Evolutionary conservation across 176 grass and related monocot species (phyloP).

Genomic region (barley (Hordeum vulgare)): DNA sequence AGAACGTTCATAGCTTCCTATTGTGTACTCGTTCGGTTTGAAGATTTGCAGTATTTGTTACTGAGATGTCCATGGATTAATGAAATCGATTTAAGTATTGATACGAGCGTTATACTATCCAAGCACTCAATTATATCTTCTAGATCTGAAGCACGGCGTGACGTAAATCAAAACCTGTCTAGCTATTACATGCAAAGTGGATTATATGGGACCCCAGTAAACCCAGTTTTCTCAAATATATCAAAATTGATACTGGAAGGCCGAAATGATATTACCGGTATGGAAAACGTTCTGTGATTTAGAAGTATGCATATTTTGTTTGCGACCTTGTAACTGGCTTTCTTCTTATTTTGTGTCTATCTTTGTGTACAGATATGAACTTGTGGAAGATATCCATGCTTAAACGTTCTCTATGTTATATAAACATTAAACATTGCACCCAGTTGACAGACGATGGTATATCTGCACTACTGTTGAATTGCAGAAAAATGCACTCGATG

Average conservation of each 20-base stretch:
- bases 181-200: constrained; percentile 6
- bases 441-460: constrained; percentile 55
- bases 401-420: constrained; percentile 41
- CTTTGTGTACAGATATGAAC: constrained; percentile 32
- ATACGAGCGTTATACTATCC: constrained; percentile 31
- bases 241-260: constrained; percentile 70
- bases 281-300: neutral
- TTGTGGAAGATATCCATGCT: constrained; percentile 36
- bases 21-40: constrained; percentile 39
- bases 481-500: constrained; percentile 44
- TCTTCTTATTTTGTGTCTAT: neutral
- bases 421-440: constrained; percentile 68
- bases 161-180: neutral
- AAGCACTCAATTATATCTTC: constrained; percentile 38
- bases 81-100: constrained; percentile 58
- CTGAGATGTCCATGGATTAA: constrained; percentile 30
- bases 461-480: constrained; percentile 46
- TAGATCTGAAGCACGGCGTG: constrained; percentile 23
- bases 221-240: constrained; percentile 30
- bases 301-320: neutral
- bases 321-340: neutral
- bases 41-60: constrained; percentile 52
- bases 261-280: constrained; percentile 66
- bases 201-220: neutral
- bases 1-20: constrained; percentile 45